These are phyloP conservation scores for Nicotiana obtusifolia DNA, from an alignment of 257 asterid genomes.

Conservation along the genomic window DNA sequence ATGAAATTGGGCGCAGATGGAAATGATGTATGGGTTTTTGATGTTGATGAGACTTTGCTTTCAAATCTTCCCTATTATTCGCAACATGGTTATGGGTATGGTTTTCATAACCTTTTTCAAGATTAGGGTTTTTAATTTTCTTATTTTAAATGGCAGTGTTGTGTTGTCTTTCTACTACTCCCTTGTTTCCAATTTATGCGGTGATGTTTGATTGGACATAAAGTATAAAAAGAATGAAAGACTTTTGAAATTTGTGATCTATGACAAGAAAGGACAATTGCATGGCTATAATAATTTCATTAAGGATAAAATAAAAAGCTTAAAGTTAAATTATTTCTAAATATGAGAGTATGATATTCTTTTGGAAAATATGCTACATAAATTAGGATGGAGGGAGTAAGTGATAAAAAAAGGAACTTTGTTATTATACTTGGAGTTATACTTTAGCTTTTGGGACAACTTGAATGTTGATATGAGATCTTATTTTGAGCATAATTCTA, in stretches of 20 bases:
- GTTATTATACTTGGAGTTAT: not conserved
- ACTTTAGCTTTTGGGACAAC: not conserved
- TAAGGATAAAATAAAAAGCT: no score
- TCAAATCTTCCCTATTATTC: conserved; percentile 81
- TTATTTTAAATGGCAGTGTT: not conserved
- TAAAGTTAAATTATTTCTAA: no score
- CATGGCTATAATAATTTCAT: no score
- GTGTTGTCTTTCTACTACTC: no score
- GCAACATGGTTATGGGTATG: conserved; percentile 69
- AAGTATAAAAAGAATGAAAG: no score
- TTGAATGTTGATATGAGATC: not conserved
- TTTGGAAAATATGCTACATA: not conserved
- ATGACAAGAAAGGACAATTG: no score
- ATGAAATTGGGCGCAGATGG: conserved; percentile 44
- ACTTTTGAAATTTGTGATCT: no score
- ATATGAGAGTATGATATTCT: no score
- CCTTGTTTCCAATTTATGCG: no score
- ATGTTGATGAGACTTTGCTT: conserved; percentile 81
- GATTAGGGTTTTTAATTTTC: not conserved
- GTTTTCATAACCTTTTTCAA: not conserved
- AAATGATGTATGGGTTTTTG: conserved; percentile 67
- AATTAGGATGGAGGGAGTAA: not conserved
- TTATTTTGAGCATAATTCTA: not conserved
- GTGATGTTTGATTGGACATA: no score
- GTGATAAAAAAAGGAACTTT: not conserved